Conservation (phyloP, 352 stramenopile genomes). For the Lagenidium sp. region DNA sequence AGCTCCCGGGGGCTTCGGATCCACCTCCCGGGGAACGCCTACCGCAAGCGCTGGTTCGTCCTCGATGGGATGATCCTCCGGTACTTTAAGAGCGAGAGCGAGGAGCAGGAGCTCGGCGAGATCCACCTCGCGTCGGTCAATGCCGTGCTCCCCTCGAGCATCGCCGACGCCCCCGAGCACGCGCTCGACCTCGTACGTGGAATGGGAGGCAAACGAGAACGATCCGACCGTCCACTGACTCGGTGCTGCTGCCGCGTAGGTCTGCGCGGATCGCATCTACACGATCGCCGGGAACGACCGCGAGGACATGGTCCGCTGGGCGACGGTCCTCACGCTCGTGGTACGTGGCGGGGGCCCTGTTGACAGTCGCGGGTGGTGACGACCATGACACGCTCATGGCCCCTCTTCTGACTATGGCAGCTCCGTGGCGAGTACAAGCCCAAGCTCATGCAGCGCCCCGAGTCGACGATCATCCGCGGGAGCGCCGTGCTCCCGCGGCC, state of each 20-base stretch:
- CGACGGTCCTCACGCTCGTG: conserved; percentile 79
- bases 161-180: conserved; percentile 79
- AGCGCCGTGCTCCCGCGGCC: conserved; percentile 73
- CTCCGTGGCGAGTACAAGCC: conserved; percentile 82
- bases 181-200: conserved; percentile 67
- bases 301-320: conserved; percentile 87
- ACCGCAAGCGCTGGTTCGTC: conserved; percentile 81
- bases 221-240: no score
- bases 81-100: conserved; percentile 83
- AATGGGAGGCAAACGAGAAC: no score
- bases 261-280: conserved; percentile 85
- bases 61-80: conserved; percentile 84
- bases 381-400: background rate
- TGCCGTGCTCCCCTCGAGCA: conserved; percentile 78
- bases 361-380: no score
- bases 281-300: conserved; percentile 77
- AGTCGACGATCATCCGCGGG: conserved; percentile 82
- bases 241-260: conserved; percentile 19
- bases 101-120: conserved; percentile 82
- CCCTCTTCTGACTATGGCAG: conserved; percentile 12
- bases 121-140: conserved; percentile 85
- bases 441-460: conserved; percentile 81
- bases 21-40: conserved; percentile 73
- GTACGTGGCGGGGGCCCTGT: no score
- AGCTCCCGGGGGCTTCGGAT: conserved; percentile 64